phyloP scores from a whole-genome alignment of 345 rosid genomes.

The Pistacia vera region DNA sequence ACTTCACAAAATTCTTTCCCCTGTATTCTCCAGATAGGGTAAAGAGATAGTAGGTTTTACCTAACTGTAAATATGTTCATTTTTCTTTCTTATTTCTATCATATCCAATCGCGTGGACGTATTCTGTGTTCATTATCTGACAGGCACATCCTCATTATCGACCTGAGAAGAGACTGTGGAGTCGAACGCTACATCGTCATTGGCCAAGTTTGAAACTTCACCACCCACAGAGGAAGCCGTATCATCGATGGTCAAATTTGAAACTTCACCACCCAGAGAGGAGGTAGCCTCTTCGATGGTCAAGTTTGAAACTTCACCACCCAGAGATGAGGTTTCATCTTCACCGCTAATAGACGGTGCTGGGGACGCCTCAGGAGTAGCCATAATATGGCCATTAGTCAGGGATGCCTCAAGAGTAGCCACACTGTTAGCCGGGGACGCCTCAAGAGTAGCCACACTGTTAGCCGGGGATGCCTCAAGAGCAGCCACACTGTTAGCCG shows the following conservation, averaged over 20 bases:
- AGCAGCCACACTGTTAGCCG: too few species aligned
- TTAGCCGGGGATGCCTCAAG: slow-evolving; percentile 23
- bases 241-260: slow-evolving; percentile 59
- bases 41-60: not conserved
- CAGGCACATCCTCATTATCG: slow-evolving; percentile 45
- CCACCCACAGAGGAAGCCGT: slow-evolving; percentile 59
- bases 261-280: slow-evolving; percentile 23
- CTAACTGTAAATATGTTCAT: slow-evolving; percentile 13
- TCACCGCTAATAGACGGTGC: slow-evolving; percentile 70
- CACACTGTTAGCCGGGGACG: slow-evolving; percentile 15
- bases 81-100: not conserved
- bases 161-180: slow-evolving; percentile 48
- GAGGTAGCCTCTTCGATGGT: slow-evolving; percentile 67
- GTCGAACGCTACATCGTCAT: slow-evolving; percentile 70
- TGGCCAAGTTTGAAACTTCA: slow-evolving; percentile 54
- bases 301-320: slow-evolving; percentile 61
- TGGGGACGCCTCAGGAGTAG: slow-evolving; percentile 64
- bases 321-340: slow-evolving; percentile 66
- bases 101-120: not conserved
- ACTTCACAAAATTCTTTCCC: slow-evolving; percentile 11
- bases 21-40: not conserved
- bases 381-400: slow-evolving; percentile 37
- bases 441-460: slow-evolving; percentile 43
- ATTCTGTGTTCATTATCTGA: slow-evolving; percentile 18
- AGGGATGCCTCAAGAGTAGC: slow-evolving; percentile 18